Evolutionary conservation across 768 basidiomycete species (phyloP), one percentile per base, ranked within the genome.

Genomic region (Antrodiella citrinella): DNA sequence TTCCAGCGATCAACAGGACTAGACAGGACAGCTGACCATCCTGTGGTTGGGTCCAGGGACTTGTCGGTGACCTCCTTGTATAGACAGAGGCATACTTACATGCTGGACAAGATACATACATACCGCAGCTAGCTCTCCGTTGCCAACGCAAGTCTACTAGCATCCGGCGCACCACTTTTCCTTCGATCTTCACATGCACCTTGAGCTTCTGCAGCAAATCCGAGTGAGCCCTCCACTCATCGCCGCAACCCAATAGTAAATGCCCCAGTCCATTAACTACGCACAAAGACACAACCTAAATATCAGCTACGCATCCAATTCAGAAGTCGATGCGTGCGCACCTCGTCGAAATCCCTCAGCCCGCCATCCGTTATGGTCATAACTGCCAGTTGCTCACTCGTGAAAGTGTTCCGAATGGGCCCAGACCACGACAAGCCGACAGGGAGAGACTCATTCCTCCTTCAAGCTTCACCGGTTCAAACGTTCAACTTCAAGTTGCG

Each of bases 331-430:
- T 9, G 19, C 41, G 15, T 22, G 19, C n/a, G 69, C 56, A 92
- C 95, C 74, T 85, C 84, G 74, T 98, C 96, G 58, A 93, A 97
- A 68, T 95, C 86, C 55, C 69, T 73, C 70, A 99, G 64, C 68
- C 96, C 86, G 9, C 63, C 72, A 48, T 76, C 74, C n/a, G n/a
- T n/a, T n/a, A n/a, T n/a, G 25, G 58, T 65, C 93, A 98, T 94
- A 7, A 57, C 53, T 4, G 58, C 53, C 53, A 98, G 67, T 53
- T 82, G 63, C 58, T 95, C 90, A 57, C 81, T 75, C 18, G 94
- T 93, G 67, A 96, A 99, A 1, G 95, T 98, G 70, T 86, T 88
- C 56, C n/a, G n/a, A n/a, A n/a, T n/a, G n/a, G n/a, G n/a, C n/a
- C n/a, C n/a, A n/a, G n/a, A n/a, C n/a, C n/a, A n/a, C n/a, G n/a